Percentiles rank a stretch among this genome's conserved stretches.
Conservation (phyloP, 306 rosid species). For the Albizia julibrissin region DNA sequence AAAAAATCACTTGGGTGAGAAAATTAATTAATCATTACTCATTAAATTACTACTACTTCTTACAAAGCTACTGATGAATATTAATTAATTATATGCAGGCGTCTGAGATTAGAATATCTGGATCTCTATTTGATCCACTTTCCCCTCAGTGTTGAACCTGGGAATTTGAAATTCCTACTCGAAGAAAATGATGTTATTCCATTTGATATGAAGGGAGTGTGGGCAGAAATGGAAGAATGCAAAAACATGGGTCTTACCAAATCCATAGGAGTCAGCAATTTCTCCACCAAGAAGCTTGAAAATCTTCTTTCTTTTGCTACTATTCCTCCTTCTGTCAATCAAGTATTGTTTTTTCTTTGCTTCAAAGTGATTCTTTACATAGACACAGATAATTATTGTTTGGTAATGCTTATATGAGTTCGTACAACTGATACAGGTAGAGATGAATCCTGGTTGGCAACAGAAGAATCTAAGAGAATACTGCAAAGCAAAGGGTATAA, state of each 20-base stretch:
- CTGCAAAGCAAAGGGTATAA: constrained; percentile 42
- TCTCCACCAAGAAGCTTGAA: constrained; percentile 43
- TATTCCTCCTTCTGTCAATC: background rate
- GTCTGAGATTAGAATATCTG: constrained; percentile 40
- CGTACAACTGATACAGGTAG: constrained; percentile 43
- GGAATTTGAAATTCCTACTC: constrained; percentile 13
- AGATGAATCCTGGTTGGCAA: constrained; percentile 50
- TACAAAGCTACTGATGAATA: too few relatives aligned
- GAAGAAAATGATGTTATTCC: constrained; percentile 19
- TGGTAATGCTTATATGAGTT: too few relatives aligned
- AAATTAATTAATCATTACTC: too few relatives aligned
- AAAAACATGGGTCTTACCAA: constrained; percentile 42
- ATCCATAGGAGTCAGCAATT: constrained; percentile 55
- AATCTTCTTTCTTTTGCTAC: constrained; percentile 36
- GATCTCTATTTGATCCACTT: constrained; percentile 51
- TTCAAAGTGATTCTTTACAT: too few relatives aligned
- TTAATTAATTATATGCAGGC: too few relatives aligned
- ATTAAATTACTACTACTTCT: background rate
- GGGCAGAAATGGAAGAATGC: constrained; percentile 48
- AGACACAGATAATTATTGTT: too few relatives aligned
- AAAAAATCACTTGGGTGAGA: constrained; percentile 1
- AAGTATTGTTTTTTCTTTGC: background rate
- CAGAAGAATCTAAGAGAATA: constrained; percentile 47
- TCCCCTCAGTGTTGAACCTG: constrained; percentile 46
- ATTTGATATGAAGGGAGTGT: constrained; percentile 45